Evolutionary conservation across 768 basidiomycete genomes (phyloP).

Genomic region (Xerocomus brunneocitrinus): DNA sequence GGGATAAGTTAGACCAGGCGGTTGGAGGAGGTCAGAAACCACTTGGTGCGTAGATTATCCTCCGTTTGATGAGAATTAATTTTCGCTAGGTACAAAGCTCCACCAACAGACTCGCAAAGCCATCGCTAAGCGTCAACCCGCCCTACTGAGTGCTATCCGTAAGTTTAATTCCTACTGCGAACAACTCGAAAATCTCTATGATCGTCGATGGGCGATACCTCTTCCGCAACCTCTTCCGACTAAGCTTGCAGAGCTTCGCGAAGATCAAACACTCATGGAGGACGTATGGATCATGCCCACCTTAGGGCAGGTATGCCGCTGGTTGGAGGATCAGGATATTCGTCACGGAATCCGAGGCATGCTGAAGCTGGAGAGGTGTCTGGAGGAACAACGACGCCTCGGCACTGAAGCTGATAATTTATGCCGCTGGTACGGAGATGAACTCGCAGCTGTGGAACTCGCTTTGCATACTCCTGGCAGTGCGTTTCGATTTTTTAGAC

Average conservation of each 20-base stretch:
- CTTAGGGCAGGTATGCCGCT: not conserved
- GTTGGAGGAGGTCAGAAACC: not conserved
- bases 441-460: constrained; percentile 25
- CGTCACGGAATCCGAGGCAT: not conserved
- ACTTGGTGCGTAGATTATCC: not conserved
- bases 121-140: not conserved
- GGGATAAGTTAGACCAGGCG: constrained; percentile 1
- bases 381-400: not conserved
- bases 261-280: constrained; percentile 28
- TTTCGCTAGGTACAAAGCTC: not conserved
- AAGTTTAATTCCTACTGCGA: constrained; percentile 32
- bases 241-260: constrained; percentile 17
- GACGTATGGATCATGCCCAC: constrained; percentile 21
- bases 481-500: too few relatives aligned
- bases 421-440: constrained; percentile 31
- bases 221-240: constrained; percentile 32
- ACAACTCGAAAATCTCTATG: constrained; percentile 13
- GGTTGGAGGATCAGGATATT: not conserved
- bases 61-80: not conserved
- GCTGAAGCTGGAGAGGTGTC: not conserved
- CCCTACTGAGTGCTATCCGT: not conserved
- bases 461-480: constrained; percentile 1
- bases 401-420: constrained; percentile 25
- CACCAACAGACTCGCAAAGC: constrained; percentile 1
- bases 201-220: constrained; percentile 26